Base-by-base conservation (phyloP, 1,139 yeast species). In the Sporopachydermia cereana region DNA sequence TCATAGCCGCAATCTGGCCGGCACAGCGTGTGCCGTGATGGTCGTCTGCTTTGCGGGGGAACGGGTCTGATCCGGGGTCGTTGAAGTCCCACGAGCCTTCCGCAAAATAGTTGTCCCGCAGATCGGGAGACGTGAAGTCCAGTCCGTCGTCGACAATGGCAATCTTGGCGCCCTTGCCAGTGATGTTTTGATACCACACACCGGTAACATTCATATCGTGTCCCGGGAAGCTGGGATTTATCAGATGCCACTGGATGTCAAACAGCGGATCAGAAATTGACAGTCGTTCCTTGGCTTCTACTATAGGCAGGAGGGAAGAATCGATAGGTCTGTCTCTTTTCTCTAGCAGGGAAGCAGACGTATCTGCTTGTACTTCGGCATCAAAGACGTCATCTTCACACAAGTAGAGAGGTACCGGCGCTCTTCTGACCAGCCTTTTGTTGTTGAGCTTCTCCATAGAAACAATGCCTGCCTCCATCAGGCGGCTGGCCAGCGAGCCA, bases 11-110 rank as follows among this genome's bases (percentile, higher is more conserved):
- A 47, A 93, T 84, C 62, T 93, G 98, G 29, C 96, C 98, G 1
- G 98, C 98, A 67, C 99, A 93, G 54, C 99, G 71, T 0, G 99
- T 93, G 2, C 99, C 99, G 61, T 93, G 99, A 54, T 79, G 77
- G 59, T 93, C 98, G 60, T 84, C 94, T n/a, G 54, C 62, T 41
- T 89, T 68, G 49, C 79, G 68, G 5, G 98, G 99, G 51, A 74
- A 76, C 1, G 99, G 99, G 41, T 79, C 66, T 17, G 77, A 71
- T 0, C 72, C 71, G 54, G 84, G 81, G 54, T 78, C 84, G 59
- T 93, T 93, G 60, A 77, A 93, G 63, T 93, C 98, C 86, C 93
- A 91, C 2, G 82, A 76, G 0, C 97, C 98, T 51, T 76, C 77
- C 2, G 75, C 68, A 57, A 76, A 81, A 61, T 60, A 91, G 55